phyloP scores from a whole-genome alignment of 371 early-diverging fungal species.

The Zopfochytrium polystomum region DNA sequence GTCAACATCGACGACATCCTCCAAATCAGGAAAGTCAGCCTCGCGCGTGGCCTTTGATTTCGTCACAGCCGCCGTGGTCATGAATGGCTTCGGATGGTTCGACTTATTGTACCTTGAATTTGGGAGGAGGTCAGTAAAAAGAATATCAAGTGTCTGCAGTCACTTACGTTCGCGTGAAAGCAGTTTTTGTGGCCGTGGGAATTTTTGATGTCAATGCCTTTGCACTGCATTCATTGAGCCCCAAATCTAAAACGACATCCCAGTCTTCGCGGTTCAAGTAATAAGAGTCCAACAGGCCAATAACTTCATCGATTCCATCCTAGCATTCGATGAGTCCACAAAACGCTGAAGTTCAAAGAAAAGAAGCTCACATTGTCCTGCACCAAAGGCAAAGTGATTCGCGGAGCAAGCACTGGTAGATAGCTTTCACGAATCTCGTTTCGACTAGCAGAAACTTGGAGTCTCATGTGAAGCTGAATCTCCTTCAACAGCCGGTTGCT shows the following conservation, averaged over 20 bases:
- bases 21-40: slow-evolving; percentile 56
- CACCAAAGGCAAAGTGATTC: slow-evolving; percentile 62
- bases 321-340: slow-evolving; percentile 14
- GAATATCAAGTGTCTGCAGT: neutral
- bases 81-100: slow-evolving; percentile 70
- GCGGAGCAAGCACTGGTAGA: slow-evolving; percentile 68
- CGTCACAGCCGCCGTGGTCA: slow-evolving; percentile 42
- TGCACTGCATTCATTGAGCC: slow-evolving; percentile 43
- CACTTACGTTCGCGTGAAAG: slow-evolving; percentile 75
- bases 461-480: slow-evolving; percentile 78
- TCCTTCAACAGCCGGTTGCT: slow-evolving; percentile 70
- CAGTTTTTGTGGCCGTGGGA: slow-evolving; percentile 66
- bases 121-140: neutral
- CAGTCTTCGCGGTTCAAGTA: slow-evolving; percentile 85
- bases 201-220: slow-evolving; percentile 59
- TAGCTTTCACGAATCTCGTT: slow-evolving; percentile 81
- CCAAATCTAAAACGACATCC: slow-evolving; percentile 78
- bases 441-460: slow-evolving; percentile 77
- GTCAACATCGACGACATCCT: slow-evolving; percentile 66
- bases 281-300: slow-evolving; percentile 85
- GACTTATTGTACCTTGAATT: slow-evolving; percentile 66
- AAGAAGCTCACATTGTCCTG: slow-evolving; percentile 44
- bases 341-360: slow-evolving; percentile 14
- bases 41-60: slow-evolving; percentile 35
- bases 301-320: slow-evolving; percentile 68